Evolutionary conservation across 2,329 filamentous ascomycete genomes (phyloP).

Genomic region (Fusarium longipes): DNA sequence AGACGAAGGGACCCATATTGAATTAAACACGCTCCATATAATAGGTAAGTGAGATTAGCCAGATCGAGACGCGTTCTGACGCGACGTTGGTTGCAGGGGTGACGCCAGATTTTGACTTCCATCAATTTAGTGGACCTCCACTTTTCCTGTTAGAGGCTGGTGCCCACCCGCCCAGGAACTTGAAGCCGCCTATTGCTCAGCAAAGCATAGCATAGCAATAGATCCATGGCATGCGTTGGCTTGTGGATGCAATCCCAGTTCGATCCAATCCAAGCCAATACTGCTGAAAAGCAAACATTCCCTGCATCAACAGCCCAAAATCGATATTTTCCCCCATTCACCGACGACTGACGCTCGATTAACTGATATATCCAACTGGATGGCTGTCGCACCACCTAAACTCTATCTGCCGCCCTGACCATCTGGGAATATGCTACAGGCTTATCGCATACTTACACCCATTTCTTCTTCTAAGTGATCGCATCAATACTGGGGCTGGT

Average conservation of each 20-base stretch:
- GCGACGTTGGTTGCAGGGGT: constrained; percentile 27
- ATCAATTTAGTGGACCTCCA: constrained; percentile 13
- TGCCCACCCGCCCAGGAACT: constrained; percentile 2
- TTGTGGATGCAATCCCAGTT: constrained; percentile 20
- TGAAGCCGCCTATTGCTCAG: constrained; percentile 2
- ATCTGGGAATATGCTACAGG: constrained; percentile 37
- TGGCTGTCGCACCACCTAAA: constrained; percentile 34
- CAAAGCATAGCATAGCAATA: not conserved
- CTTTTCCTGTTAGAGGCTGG: constrained; percentile 9
- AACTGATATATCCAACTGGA: constrained; percentile 24
- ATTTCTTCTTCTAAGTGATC: constrained; percentile 27
- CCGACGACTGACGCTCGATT: not conserved
- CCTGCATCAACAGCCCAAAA: constrained; percentile 35
- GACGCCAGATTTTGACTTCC: constrained; percentile 7
- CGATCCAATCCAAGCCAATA: constrained; percentile 21
- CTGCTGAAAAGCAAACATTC: constrained; percentile 24
- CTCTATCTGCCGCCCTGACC: constrained; percentile 32
- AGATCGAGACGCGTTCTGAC: constrained; percentile 31
- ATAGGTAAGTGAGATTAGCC: not conserved
- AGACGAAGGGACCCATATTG: constrained; percentile 8
- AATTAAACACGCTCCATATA: constrained; percentile 29
- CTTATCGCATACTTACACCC: constrained; percentile 12
- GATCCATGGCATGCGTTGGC: constrained; percentile 6
- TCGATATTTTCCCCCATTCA: constrained; percentile 10
- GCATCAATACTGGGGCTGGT: constrained; percentile 30